Percentiles rank a stretch among this genome's conserved stretches.
These are phyloP conservation scores for Lasiodiplodia theobromae DNA, from an alignment of 2,329 filamentous ascomycete genomes.

Conservation along the genomic window DNA sequence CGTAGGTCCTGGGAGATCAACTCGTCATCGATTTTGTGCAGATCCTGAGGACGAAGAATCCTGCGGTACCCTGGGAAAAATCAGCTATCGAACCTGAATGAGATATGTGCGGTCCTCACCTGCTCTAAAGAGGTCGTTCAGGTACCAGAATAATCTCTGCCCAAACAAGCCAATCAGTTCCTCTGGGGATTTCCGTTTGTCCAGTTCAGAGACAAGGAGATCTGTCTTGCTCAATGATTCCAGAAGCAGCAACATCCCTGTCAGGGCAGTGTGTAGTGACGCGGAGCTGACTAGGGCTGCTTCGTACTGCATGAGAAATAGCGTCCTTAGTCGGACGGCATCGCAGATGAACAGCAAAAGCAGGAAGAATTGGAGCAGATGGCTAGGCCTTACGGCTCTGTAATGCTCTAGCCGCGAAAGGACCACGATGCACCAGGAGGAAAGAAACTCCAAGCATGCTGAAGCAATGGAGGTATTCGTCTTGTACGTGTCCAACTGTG, in stretches of 20 bases:
- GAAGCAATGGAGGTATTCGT: constrained; percentile 36
- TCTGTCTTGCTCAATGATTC: constrained; percentile 35
- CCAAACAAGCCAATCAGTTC: constrained; percentile 47
- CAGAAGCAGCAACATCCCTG: constrained; percentile 36
- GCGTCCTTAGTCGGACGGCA: constrained; percentile 37
- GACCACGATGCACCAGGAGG: constrained; percentile 4
- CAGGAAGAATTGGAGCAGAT: constrained; percentile 41
- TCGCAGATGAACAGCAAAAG: constrained; percentile 39
- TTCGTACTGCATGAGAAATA: constrained; percentile 36
- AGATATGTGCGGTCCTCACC: constrained; percentile 5
- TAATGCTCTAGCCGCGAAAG: constrained; percentile 40
- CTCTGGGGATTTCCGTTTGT: constrained; percentile 41
- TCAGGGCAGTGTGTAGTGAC: constrained; percentile 36
- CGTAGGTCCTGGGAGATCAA: constrained; percentile 35
- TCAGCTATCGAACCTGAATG: neutral
- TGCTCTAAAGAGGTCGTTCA: constrained; percentile 44
- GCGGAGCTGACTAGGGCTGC: constrained; percentile 30
- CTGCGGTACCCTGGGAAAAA: constrained; percentile 34
- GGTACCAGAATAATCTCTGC: constrained; percentile 46
- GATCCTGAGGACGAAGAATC: constrained; percentile 37
- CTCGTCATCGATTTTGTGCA: constrained; percentile 38
- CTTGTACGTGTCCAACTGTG: constrained; percentile 33
- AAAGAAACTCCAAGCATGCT: constrained; percentile 27
- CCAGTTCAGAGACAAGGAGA: constrained; percentile 34
- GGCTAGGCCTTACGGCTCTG: constrained; percentile 37